Conservation (phyloP, 2,329 filamentous ascomycete species). For the Pseudogymnoascus sp. region DNA sequence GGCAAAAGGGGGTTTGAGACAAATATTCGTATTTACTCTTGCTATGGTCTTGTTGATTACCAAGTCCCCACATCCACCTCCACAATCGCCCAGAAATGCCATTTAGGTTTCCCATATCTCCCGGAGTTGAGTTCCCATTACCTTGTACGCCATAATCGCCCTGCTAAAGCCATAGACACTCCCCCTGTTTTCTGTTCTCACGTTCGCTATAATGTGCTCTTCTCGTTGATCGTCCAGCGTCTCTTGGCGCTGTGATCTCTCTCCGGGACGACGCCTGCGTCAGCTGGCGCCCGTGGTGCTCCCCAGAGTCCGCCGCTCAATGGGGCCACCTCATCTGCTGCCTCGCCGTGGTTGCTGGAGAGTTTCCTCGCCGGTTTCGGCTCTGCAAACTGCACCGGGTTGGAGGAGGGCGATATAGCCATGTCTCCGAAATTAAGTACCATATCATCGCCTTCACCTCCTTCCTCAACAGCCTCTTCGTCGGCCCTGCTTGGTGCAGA, state of each 20-base stretch:
- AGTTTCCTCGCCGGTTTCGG: neutral
- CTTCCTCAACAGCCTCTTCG: constrained; percentile 42
- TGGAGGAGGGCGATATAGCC: neutral
- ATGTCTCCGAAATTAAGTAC: constrained; percentile 41
- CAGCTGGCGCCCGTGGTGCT: constrained; percentile 38
- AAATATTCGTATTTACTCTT: neutral
- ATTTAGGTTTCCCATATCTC: constrained; percentile 1
- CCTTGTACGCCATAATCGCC: neutral
- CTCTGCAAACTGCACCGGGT: neutral
- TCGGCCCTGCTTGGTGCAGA: constrained; percentile 36
- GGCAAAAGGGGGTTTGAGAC: no score
- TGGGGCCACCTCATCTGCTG: constrained; percentile 31
- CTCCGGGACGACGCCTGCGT: constrained; percentile 31
- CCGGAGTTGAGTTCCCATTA: constrained; percentile 1
- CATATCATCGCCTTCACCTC: constrained; percentile 30
- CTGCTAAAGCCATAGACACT: neutral
- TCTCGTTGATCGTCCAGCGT: constrained; percentile 49
- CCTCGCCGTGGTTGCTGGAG: constrained; percentile 13
- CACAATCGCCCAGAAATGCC: neutral
- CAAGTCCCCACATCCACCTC: neutral
- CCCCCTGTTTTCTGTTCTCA: neutral
- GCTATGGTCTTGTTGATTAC: neutral
- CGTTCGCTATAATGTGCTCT: neutral
- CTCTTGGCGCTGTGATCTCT: constrained; percentile 43
- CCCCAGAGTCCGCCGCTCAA: constrained; percentile 33